phyloP scores from a whole-genome alignment of 2,329 filamentous ascomycete genomes.

The Sporothrix brunneoviolacea region DNA sequence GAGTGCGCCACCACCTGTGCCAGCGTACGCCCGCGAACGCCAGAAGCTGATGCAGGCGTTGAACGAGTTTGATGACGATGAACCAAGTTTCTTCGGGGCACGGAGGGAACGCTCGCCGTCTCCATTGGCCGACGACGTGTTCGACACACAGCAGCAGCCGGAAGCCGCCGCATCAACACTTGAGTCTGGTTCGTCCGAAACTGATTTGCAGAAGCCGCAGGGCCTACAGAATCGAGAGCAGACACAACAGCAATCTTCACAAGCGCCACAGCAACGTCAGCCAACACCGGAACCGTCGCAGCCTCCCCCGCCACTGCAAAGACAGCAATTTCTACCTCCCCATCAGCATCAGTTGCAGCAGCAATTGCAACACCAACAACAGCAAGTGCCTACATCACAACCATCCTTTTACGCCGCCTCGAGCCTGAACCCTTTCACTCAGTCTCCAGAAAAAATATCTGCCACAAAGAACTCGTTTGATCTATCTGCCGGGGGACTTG shows the following conservation, averaged over 20 bases:
- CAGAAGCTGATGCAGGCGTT: constrained; percentile 14
- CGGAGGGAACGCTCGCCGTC: constrained; percentile 53
- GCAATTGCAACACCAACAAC: constrained; percentile 19
- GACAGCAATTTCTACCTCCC: not conserved
- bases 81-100: constrained; percentile 41
- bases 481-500: constrained; percentile 36
- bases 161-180: not conserved
- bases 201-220: no score
- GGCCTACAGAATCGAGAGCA: no score
- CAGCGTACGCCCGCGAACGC: constrained; percentile 36
- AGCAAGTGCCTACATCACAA: constrained; percentile 27
- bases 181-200: not conserved
- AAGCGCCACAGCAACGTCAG: not conserved
- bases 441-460: constrained; percentile 39
- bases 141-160: not conserved
- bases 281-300: not conserved
- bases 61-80: constrained; percentile 26
- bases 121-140: constrained; percentile 29
- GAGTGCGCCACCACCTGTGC: constrained; percentile 37
- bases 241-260: not conserved
- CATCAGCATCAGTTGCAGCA: not conserved
- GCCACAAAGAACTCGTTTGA: constrained; percentile 41
- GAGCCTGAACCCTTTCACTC: constrained; percentile 16
- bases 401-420: constrained; percentile 28
- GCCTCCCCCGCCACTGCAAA: not conserved